These are phyloP conservation scores for Combretum micranthum DNA, from an alignment of 345 rosid species.

Conservation along the genomic window DNA sequence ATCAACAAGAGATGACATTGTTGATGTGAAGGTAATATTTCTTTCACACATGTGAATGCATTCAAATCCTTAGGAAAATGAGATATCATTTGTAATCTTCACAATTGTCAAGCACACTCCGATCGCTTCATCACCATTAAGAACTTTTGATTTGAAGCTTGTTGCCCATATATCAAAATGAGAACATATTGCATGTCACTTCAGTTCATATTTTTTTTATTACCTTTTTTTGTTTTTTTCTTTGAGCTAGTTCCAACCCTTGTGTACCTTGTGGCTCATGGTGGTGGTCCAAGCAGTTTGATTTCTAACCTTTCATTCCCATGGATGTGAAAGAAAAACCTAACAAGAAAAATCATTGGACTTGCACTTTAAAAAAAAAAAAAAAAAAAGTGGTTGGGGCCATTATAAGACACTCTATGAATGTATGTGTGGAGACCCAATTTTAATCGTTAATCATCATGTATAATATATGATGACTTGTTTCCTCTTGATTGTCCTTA, in stretches of 20 bases:
- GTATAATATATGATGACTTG: conserved; percentile 27
- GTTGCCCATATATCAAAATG: no score
- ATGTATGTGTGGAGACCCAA: conserved; percentile 20
- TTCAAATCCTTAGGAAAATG: no score
- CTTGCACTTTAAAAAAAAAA: conserved; percentile 18
- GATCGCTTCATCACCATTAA: no score
- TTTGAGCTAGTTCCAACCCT: conserved; percentile 22
- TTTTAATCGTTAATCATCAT: conserved; percentile 25
- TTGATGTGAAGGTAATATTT: no score
- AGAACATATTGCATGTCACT: conserved; percentile 22
- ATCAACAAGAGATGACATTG: no score
- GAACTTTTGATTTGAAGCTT: no score
- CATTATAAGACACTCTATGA: conserved; percentile 7
- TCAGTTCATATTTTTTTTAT: conserved; percentile 13
- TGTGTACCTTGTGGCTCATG: conserved; percentile 17
- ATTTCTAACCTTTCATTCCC: conserved; percentile 1
- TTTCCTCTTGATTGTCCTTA: no score
- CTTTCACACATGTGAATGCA: no score
- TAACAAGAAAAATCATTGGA: conserved; percentile 32
- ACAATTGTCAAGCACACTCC: no score
- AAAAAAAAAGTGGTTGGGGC: conserved; percentile 27
- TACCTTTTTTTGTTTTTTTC: no score
- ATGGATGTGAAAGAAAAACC: conserved; percentile 14
- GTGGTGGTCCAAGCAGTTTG: conserved; percentile 24
- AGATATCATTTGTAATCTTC: no score